Conservation (phyloP, 495 filamentous ascomycete species). For the Podospora pseudocomata region DNA sequence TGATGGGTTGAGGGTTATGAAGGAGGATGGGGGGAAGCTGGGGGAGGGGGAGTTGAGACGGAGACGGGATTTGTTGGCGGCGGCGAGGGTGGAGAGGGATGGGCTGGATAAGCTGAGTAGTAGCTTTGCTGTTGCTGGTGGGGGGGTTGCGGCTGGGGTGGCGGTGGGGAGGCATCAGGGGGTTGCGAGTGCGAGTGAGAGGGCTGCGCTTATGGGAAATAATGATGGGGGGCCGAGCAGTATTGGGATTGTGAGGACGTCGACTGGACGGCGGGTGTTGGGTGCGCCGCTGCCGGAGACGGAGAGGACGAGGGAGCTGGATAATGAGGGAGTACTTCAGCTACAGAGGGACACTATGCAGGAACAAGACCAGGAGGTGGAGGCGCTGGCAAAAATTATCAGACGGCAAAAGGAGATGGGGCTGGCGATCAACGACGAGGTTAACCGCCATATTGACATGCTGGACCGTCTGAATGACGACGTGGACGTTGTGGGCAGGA, state of each 20-base stretch:
- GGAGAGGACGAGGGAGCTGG: constrained; percentile 78
- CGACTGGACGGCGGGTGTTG: constrained; percentile 60
- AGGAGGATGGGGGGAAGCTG: constrained; percentile 43
- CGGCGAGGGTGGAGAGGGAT: constrained; percentile 78
- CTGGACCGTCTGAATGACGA: constrained; percentile 72
- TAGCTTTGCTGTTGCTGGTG: constrained; percentile 55
- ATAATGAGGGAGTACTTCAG: constrained; percentile 85
- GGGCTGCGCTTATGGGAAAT: constrained; percentile 34
- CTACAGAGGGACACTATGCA: constrained; percentile 79
- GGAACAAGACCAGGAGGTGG: constrained; percentile 80
- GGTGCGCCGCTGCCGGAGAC: constrained; percentile 78
- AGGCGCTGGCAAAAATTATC: constrained; percentile 72
- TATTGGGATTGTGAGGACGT: not conserved
- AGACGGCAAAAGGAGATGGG: constrained; percentile 82
- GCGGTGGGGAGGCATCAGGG: constrained; percentile 22
- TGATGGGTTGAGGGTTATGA: constrained; percentile 60
- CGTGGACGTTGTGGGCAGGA: constrained; percentile 65
- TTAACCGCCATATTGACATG: constrained; percentile 80
- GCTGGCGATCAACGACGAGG: constrained; percentile 75
- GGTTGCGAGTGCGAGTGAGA: constrained; percentile 29
- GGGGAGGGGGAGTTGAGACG: constrained; percentile 87
- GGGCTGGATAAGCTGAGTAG: constrained; percentile 77
- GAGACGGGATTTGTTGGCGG: constrained; percentile 71
- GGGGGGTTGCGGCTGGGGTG: constrained; percentile 13
- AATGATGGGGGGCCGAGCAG: constrained; percentile 7